These are phyloP conservation scores for Chenopodium berlandieri DNA, from an alignment of 148 eudicot genomes.

Conservation along the genomic window DNA sequence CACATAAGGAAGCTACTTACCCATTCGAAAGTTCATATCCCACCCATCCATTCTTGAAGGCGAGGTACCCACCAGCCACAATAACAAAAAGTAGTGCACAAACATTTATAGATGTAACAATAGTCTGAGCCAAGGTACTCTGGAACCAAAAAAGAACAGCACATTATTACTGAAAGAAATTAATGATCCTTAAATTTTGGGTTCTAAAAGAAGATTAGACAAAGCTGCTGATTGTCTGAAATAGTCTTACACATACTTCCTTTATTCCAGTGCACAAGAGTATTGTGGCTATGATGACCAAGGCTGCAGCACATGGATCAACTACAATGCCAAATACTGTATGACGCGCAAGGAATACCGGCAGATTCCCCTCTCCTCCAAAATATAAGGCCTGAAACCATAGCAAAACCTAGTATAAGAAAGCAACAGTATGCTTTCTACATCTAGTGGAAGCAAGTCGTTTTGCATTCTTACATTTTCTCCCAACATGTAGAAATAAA, in stretches of 20 bases:
- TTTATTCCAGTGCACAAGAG: constrained; percentile 61
- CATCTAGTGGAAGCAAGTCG: not conserved
- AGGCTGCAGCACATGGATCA: constrained; percentile 60
- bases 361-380: constrained; percentile 51
- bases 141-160: constrained; percentile 26
- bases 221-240: not conserved
- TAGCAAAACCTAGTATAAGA: constrained; percentile 20
- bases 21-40: constrained; percentile 60
- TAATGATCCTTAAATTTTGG: constrained; percentile 5
- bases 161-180: constrained; percentile 13
- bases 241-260: constrained; percentile 40
- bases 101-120: constrained; percentile 53
- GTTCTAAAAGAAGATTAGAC: too few species aligned
- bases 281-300: constrained; percentile 48
- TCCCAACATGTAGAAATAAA: not conserved
- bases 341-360: constrained; percentile 47
- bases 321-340: constrained; percentile 42
- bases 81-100: constrained; percentile 55
- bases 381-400: constrained; percentile 52
- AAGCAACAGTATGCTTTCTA: constrained; percentile 6
- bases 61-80: constrained; percentile 56
- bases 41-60: constrained; percentile 50
- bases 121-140: constrained; percentile 55
- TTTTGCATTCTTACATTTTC: not conserved
- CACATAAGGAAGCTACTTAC: constrained; percentile 29